Percentiles rank a stretch among this genome's conserved stretches.
phyloP scores from a whole-genome alignment of 805 yeast species.

The Candida quercuum region DNA sequence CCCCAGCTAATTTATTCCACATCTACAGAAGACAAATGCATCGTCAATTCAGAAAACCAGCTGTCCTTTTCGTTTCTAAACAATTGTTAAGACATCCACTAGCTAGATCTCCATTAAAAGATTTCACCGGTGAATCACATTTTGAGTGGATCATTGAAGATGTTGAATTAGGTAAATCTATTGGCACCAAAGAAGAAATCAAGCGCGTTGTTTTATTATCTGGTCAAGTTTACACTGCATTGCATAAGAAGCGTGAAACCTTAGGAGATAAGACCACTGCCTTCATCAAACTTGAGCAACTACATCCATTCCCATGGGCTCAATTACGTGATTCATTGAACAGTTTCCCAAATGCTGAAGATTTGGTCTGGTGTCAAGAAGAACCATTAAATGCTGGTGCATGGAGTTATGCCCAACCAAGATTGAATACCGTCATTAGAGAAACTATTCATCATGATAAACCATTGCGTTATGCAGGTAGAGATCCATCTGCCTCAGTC shows the following conservation, averaged over 20 bases:
- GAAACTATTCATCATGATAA: slow-evolving; percentile 65
- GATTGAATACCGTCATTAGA: slow-evolving; percentile 69
- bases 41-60: slow-evolving; percentile 95
- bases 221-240: slow-evolving; percentile 94
- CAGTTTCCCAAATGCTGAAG: slow-evolving; percentile 76
- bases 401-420: slow-evolving; percentile 75
- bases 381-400: slow-evolving; percentile 98
- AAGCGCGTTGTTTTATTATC: slow-evolving; percentile 79
- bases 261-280: slow-evolving; percentile 81
- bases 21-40: slow-evolving; percentile 98
- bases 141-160: slow-evolving; percentile 98
- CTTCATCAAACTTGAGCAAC: slow-evolving; percentile 82
- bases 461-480: slow-evolving; percentile 82
- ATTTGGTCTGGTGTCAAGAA: slow-evolving; percentile 96
- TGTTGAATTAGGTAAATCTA: slow-evolving; percentile 72
- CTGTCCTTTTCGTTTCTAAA: slow-evolving; percentile 85
- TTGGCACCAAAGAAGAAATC: slow-evolving; percentile 74
- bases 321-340: slow-evolving; percentile 82
- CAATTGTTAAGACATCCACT: slow-evolving; percentile 94
- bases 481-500: slow-evolving; percentile 96
- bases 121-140: slow-evolving; percentile 86
- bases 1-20: slow-evolving; percentile 96
- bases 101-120: slow-evolving; percentile 79
- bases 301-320: slow-evolving; percentile 98
- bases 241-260: slow-evolving; percentile 82